Conservation (phyloP, 345 rosid species). For the Noccaea bulbosa region DNA sequence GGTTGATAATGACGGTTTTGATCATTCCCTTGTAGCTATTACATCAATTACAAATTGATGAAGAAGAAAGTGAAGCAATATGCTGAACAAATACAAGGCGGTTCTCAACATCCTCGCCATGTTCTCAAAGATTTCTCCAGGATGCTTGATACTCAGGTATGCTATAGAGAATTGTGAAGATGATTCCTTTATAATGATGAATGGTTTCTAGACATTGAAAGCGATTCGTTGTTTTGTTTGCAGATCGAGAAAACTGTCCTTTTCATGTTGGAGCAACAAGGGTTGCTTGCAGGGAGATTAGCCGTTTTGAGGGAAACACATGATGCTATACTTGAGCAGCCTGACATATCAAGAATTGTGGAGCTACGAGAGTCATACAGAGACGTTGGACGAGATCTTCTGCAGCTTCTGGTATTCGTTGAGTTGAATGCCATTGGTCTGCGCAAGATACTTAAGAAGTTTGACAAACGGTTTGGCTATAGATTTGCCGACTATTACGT, state of each 20-base stretch:
- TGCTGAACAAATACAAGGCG: conserved; percentile 78
- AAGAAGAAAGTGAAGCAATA: conserved; percentile 90
- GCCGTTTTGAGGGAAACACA: conserved; percentile 65
- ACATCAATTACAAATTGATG: conserved; percentile 94
- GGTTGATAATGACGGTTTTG: conserved; percentile 20
- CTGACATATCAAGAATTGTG: conserved; percentile 65
- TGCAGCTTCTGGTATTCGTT: conserved; percentile 79
- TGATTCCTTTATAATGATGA: not conserved
- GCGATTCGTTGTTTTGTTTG: conserved; percentile 20
- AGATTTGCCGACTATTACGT: conserved; percentile 91
- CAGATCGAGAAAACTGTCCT: conserved; percentile 97
- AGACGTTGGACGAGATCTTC: conserved; percentile 74
- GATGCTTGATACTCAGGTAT: conserved; percentile 93
- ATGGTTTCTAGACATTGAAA: conserved; percentile 11
- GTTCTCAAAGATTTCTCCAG: conserved; percentile 99
- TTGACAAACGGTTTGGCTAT: conserved; percentile 94
- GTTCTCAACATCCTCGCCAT: conserved; percentile 74
- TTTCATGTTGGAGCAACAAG: conserved; percentile 96
- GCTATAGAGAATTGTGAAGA: conserved; percentile 8
- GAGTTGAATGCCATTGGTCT: conserved; percentile 94
- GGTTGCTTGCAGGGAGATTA: conserved; percentile 75
- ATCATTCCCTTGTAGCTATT: conserved; percentile 56
- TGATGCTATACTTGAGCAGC: conserved; percentile 65
- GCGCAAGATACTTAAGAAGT: conserved; percentile 94
- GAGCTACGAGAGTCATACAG: conserved; percentile 79